A percentile compares a stretch with the other conserved stretches of the same genome.
phyloP scores from a whole-genome alignment of 768 basidiomycete genomes.

The Boletus pseudo-olivaceus region DNA sequence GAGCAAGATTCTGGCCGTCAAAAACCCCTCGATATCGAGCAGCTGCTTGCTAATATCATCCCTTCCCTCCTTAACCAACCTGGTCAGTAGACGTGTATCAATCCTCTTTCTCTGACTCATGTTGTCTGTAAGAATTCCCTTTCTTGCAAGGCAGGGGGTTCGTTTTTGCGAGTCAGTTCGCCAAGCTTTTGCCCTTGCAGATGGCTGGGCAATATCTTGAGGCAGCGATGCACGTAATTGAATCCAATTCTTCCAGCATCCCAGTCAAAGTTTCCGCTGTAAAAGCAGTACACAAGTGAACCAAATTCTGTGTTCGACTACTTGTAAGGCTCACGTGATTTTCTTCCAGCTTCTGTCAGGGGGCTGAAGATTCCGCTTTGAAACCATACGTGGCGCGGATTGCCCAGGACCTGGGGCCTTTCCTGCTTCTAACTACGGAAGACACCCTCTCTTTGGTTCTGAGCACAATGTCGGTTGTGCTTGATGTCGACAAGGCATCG shows the following conservation, averaged over 20 bases:
- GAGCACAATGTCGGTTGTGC: slow-evolving; percentile 77
- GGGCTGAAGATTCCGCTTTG: slow-evolving; percentile 53
- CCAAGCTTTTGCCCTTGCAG: slow-evolving; percentile 64
- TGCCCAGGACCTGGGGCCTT: slow-evolving; percentile 77
- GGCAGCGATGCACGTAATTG: slow-evolving; percentile 82
- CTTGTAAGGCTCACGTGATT: slow-evolving; percentile 4
- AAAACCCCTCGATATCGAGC: slow-evolving; percentile 74
- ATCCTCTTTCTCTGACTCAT: not conserved
- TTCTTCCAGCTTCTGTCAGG: slow-evolving; percentile 62
- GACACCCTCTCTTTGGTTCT: slow-evolving; percentile 87
- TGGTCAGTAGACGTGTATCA: slow-evolving; percentile 45
- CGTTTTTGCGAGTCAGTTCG: slow-evolving; percentile 89
- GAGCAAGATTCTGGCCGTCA: slow-evolving; percentile 60
- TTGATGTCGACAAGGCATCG: slow-evolving; percentile 66
- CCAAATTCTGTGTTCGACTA: not conserved
- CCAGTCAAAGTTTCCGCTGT: slow-evolving; percentile 94
- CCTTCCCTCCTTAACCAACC: slow-evolving; percentile 69
- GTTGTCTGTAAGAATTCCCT: slow-evolving; percentile 56
- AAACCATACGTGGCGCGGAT: slow-evolving; percentile 68
- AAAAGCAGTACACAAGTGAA: slow-evolving; percentile 89
- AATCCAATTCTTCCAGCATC: slow-evolving; percentile 64
- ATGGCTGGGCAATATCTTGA: slow-evolving; percentile 84
- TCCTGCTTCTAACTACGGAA: slow-evolving; percentile 75
- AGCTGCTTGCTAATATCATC: slow-evolving; percentile 72
- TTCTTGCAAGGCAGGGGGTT: slow-evolving; percentile 96